A percentile compares a stretch with the other conserved stretches of the same genome.
Conservation (phyloP, 495 filamentous ascomycete species). For the Gamarada debralockiae region DNA sequence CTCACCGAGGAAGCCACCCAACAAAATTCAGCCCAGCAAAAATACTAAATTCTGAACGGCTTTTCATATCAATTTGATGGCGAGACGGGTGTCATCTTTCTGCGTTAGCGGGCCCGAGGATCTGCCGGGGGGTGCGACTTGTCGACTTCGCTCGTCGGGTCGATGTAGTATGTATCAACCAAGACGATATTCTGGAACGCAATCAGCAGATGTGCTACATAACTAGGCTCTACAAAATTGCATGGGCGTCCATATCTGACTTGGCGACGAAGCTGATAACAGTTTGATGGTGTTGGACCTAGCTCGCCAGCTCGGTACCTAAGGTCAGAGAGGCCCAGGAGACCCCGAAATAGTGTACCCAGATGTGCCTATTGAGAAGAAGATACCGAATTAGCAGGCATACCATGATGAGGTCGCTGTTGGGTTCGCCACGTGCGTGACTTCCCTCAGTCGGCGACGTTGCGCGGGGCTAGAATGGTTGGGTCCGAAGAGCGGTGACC, state of each 20-base stretch:
- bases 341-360: background rate
- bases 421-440: too few relatives aligned
- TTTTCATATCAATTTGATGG: too few relatives aligned
- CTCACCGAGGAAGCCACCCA: too few relatives aligned
- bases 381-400: background rate
- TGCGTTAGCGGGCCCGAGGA: too few relatives aligned
- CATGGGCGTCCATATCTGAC: background rate
- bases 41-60: too few relatives aligned
- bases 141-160: too few relatives aligned
- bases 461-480: too few relatives aligned
- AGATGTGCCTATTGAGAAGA: background rate
- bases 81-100: too few relatives aligned
- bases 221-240: background rate
- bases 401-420: background rate
- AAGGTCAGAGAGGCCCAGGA: background rate
- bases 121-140: too few relatives aligned
- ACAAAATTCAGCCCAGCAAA: too few relatives aligned
- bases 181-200: background rate
- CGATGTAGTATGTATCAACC: constrained; percentile 3
- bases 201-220: background rate
- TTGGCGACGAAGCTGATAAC: constrained; percentile 4
- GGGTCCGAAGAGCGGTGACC: too few relatives aligned
- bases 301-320: background rate
- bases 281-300: background rate
- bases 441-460: too few relatives aligned